Conservation (phyloP, 2,329 filamentous ascomycete genomes). For the Colletotrichum limetticola region DNA sequence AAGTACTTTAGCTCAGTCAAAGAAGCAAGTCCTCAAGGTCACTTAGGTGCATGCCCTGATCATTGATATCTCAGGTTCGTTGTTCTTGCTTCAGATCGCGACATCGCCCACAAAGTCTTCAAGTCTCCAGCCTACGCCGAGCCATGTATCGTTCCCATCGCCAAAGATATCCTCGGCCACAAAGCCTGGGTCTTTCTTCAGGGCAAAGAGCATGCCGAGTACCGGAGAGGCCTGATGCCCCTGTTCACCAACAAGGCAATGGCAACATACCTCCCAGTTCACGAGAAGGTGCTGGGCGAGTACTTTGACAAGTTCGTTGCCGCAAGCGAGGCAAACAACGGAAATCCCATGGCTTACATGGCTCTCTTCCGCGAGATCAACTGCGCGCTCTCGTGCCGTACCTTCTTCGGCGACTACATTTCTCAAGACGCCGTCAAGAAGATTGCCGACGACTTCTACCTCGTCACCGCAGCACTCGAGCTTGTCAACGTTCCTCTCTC, state of each 20-base stretch:
- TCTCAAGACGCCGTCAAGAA: slow-evolving; percentile 76
- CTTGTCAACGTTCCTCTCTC: slow-evolving; percentile 79
- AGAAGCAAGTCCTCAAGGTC: neutral
- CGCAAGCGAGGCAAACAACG: slow-evolving; percentile 62
- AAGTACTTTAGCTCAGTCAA: slow-evolving; percentile 35
- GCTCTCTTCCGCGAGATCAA: slow-evolving; percentile 79
- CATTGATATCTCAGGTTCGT: slow-evolving; percentile 69
- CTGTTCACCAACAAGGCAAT: slow-evolving; percentile 81
- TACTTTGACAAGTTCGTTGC: slow-evolving; percentile 77
- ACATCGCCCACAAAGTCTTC: slow-evolving; percentile 84
- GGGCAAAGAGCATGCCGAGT: slow-evolving; percentile 81
- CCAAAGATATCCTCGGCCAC: slow-evolving; percentile 77
- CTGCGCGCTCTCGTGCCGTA: slow-evolving; percentile 81
- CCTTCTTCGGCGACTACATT: slow-evolving; percentile 85
- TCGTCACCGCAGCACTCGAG: slow-evolving; percentile 81
- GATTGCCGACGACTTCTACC: slow-evolving; percentile 83
- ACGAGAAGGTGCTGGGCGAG: slow-evolving; percentile 77
- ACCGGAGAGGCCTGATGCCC: slow-evolving; percentile 78
- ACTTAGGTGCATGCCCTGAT: neutral
- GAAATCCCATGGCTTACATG: slow-evolving; percentile 75
- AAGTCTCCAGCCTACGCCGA: slow-evolving; percentile 81
- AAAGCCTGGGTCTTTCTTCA: slow-evolving; percentile 84
- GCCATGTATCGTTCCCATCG: slow-evolving; percentile 81
- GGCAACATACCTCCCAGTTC: slow-evolving; percentile 75
- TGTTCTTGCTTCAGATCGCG: slow-evolving; percentile 80